Evolutionary conservation across 208 protist genomes (phyloP).

Genomic region (Wallacemonas sp.): DNA sequence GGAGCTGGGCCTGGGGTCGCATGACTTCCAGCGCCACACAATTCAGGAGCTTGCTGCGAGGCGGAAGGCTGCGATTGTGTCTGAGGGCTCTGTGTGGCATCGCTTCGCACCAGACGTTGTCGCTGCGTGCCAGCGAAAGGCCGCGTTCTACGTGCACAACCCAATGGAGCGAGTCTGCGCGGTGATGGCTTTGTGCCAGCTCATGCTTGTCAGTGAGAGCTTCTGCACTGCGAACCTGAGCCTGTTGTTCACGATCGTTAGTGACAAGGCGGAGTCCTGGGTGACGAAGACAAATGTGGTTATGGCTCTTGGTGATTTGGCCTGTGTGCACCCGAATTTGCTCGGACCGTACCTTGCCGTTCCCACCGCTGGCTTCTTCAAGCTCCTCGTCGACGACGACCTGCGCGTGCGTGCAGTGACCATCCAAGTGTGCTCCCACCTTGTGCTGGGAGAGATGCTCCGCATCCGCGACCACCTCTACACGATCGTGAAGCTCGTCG

Average conservation of each 20-base stretch:
- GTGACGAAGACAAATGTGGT: conserved; percentile 88
- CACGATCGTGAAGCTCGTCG: conserved; percentile 85
- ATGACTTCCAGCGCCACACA: conserved; percentile 75
- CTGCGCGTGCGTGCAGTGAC: conserved; percentile 84
- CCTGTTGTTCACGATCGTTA: conserved; percentile 78
- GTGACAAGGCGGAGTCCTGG: conserved; percentile 75
- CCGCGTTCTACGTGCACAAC: conserved; percentile 22
- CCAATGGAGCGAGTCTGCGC: conserved; percentile 75
- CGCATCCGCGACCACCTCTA: conserved; percentile 86
- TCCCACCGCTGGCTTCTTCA: conserved; percentile 78
- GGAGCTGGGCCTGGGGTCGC: conserved; percentile 80
- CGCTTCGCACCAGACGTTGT: conserved; percentile 54
- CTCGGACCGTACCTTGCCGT: conserved; percentile 76
- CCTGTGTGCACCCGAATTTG: conserved; percentile 87
- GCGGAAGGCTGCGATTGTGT: conserved; percentile 67
- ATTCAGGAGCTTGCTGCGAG: conserved; percentile 78
- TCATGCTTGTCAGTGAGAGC: conserved; percentile 79
- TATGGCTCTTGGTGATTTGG: conserved; percentile 85
- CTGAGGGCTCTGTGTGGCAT: conserved; percentile 72
- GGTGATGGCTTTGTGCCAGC: conserved; percentile 77
- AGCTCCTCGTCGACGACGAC: conserved; percentile 83
- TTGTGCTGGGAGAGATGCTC: conserved; percentile 90
- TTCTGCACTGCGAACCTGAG: conserved; percentile 77
- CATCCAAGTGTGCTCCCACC: conserved; percentile 90
- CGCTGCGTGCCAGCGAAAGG: conserved; percentile 49